Percentiles rank a stretch among this genome's conserved stretches.
Evolutionary conservation across 1,139 yeast species (phyloP).

Genomic region (Protomyces macrosporus): DNA sequence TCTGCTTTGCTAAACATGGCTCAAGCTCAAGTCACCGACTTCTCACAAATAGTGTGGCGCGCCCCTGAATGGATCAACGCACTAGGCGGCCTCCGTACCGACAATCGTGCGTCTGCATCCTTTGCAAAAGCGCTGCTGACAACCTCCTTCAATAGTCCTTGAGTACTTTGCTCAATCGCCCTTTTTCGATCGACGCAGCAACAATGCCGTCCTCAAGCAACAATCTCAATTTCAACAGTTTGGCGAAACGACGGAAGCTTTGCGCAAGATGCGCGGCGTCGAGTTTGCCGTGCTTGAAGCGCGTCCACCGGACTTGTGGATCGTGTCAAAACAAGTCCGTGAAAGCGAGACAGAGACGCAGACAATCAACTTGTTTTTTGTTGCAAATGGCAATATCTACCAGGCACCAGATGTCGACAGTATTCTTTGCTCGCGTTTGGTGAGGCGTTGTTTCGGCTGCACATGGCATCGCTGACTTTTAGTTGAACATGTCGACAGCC

Average conservation of each 20-base stretch:
- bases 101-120: slow-evolving; percentile 3
- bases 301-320: slow-evolving; percentile 89
- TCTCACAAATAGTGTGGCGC: slow-evolving; percentile 20
- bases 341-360: slow-evolving; percentile 47
- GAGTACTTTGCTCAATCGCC: slow-evolving; percentile 93
- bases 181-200: slow-evolving; percentile 87
- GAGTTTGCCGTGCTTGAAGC: slow-evolving; percentile 73
- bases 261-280: slow-evolving; percentile 73
- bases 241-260: slow-evolving; percentile 47
- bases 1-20: background rate
- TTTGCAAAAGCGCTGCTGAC: too few relatives aligned
- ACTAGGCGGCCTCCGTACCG: slow-evolving; percentile 16
- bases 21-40: background rate
- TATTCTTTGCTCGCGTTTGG: slow-evolving; percentile 52
- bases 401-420: slow-evolving; percentile 71
- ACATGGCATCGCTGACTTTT: background rate
- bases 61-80: slow-evolving; percentile 26
- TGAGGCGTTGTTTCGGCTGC: background rate
- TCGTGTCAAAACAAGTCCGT: slow-evolving; percentile 74
- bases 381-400: slow-evolving; percentile 86
- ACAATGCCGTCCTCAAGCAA: slow-evolving; percentile 91
- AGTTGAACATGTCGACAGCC: background rate
- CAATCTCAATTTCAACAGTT: slow-evolving; percentile 80
- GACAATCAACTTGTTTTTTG: slow-evolving; percentile 68
- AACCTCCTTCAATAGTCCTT: slow-evolving; percentile 41